These are phyloP conservation scores for Pyrus bretschneideri DNA, from an alignment of 306 rosid species.

Conservation along the genomic window DNA sequence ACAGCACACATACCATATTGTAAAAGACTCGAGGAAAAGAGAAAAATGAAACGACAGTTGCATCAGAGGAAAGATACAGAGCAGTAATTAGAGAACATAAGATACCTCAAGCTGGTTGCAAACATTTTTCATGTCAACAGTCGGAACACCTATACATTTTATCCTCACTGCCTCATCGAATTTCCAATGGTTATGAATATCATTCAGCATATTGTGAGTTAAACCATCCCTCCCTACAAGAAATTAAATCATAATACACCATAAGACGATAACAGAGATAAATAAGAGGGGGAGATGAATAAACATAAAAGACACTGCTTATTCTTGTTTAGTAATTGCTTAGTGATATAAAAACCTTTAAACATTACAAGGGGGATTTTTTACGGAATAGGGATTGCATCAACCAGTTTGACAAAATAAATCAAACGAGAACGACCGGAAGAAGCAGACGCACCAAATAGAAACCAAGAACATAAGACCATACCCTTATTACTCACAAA, in stretches of 20 bases:
- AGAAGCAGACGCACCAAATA: neutral
- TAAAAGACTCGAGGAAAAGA: neutral
- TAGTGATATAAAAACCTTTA: neutral
- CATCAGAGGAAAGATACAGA: neutral
- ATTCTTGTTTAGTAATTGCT: neutral
- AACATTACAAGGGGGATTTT: neutral
- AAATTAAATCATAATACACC: neutral
- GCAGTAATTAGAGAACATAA: neutral
- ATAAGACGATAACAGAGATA: slow-evolving; percentile 1
- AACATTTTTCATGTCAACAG: slow-evolving; percentile 88
- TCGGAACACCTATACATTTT: slow-evolving; percentile 87
- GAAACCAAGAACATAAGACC: neutral
- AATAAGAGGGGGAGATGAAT: neutral
- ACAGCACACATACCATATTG: neutral
- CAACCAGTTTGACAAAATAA: neutral
- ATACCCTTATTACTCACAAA: neutral
- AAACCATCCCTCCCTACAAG: slow-evolving; percentile 87
- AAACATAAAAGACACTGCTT: neutral
- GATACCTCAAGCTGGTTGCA: slow-evolving; percentile 76
- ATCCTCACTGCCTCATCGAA: slow-evolving; percentile 74
- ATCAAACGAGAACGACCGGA: neutral
- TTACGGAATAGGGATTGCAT: neutral
- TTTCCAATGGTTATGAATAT: slow-evolving; percentile 80
- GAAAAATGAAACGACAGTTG: neutral
- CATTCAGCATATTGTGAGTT: slow-evolving; percentile 90